Evolutionary conservation across 345 rosid species (phyloP).

Genomic region (Arabidopsis arenosa): DNA sequence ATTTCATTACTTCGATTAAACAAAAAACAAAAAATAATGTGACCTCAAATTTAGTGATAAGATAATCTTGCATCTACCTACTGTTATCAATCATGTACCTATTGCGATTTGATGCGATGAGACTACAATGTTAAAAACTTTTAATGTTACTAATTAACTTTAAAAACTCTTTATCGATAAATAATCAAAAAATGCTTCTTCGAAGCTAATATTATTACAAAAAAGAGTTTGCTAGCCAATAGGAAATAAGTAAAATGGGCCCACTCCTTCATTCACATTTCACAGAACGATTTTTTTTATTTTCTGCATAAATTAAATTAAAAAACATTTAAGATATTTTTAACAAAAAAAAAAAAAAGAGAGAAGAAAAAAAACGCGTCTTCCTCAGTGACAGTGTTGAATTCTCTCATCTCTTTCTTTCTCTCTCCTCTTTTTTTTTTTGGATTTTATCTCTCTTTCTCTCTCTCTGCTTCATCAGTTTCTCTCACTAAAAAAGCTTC

Average conservation of each 20-base stretch:
- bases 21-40: not conserved
- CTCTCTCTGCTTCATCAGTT: conserved; percentile 34
- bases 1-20: conserved; percentile 2
- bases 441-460: conserved; percentile 13
- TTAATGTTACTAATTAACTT: not conserved
- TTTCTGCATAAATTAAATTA: not conserved
- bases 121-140: not conserved
- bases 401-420: conserved; percentile 35
- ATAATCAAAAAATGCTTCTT: not conserved
- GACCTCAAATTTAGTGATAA: conserved; percentile 30
- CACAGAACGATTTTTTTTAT: conserved; percentile 22
- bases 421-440: conserved; percentile 24
- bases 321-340: conserved; percentile 9
- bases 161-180: not conserved
- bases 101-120: conserved; percentile 30
- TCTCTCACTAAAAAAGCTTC: conserved; percentile 44
- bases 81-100: conserved; percentile 41
- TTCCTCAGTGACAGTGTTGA: conserved; percentile 54
- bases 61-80: conserved; percentile 36
- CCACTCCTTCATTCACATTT: conserved; percentile 34
- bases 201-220: not conserved
- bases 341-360: not conserved
- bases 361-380: conserved; percentile 61
- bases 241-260: conserved; percentile 27
- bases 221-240: conserved; percentile 29